Base-by-base conservation (phyloP, 768 basidiomycete species). In the Phylloporus sp. region DNA sequence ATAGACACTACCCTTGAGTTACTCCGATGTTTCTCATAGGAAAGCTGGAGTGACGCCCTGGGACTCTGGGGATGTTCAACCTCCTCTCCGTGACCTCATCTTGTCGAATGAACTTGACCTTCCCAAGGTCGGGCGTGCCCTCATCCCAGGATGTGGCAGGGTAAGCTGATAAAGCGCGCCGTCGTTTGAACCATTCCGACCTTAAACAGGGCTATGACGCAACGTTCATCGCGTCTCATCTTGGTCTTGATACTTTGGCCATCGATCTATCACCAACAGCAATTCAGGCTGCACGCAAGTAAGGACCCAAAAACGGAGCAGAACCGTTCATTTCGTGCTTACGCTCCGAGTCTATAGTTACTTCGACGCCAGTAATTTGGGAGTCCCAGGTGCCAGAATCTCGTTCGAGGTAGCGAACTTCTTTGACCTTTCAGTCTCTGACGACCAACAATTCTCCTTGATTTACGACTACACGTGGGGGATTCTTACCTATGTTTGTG, bases 131-230 rank as follows among this genome's bases (percentile, higher is more conserved):
- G 74, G 73, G 5, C 68, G 73, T 38, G 80, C 78, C 5, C 63
- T 83, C 2, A 73, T 82, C 11, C 79, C 80, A 0, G 82, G 82
- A 0, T 87, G 85, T 59, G 86, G 86, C 12, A 72, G 65, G 73
- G 62, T 64, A 42, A 35, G 58, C 7, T 11, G 23, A n/a, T 29
- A 24, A 26, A 6, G n/a, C 16, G 3, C 15, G 10, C 39, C 36
- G 24, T 16, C 24, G 43, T 29, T 42, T 10, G 3, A 28, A 28
- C n/a, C n/a, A n/a, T 36, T 26, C 22, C 55, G 44, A 58, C 36
- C 4, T 29, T 42, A 40, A 18, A 24, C 40, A 65, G 57, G 63
- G 50, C 20, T 54, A 62, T 38, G 62, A 63, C 49, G 57, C 59
- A 46, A 31, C 28, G 11, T 57, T 51, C 18, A 59, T 59, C 12